These are phyloP conservation scores for Salix purpurea DNA, from an alignment of 345 rosid species.

Conservation along the genomic window DNA sequence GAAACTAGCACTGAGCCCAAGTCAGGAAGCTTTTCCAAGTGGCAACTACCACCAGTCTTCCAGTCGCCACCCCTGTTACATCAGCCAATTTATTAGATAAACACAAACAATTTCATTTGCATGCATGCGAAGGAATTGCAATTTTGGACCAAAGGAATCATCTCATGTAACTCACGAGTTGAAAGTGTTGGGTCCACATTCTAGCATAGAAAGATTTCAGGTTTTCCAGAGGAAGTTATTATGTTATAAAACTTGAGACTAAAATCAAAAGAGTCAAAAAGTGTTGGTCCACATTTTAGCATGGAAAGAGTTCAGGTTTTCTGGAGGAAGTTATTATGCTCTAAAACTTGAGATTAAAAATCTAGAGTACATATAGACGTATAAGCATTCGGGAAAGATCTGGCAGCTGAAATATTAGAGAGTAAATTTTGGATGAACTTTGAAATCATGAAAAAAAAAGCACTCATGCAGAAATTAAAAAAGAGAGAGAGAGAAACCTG, in stretches of 20 bases:
- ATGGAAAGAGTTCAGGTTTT: not conserved
- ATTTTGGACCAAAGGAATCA: not conserved
- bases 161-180: not conserved
- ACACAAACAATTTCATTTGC: not conserved
- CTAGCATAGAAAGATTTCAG: not conserved
- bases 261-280: not conserved
- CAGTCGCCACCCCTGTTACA: constrained; percentile 81
- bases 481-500: constrained; percentile 18
- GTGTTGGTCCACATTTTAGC: not conserved
- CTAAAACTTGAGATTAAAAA: not conserved
- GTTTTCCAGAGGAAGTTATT: not conserved
- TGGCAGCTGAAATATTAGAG: not conserved
- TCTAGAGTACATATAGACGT: not conserved
- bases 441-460: not conserved
- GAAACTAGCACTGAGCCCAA: constrained; percentile 43
- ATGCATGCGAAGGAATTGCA: not conserved
- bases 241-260: not conserved
- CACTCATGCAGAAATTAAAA: not conserved
- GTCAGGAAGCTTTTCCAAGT: constrained; percentile 79
- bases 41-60: constrained; percentile 82
- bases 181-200: not conserved
- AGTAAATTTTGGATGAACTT: not conserved
- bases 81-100: not conserved
- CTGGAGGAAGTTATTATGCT: not conserved
- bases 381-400: not conserved